Base-by-base conservation (phyloP, 2,329 filamentous ascomycete genomes). In the Claviceps spartinae region DNA sequence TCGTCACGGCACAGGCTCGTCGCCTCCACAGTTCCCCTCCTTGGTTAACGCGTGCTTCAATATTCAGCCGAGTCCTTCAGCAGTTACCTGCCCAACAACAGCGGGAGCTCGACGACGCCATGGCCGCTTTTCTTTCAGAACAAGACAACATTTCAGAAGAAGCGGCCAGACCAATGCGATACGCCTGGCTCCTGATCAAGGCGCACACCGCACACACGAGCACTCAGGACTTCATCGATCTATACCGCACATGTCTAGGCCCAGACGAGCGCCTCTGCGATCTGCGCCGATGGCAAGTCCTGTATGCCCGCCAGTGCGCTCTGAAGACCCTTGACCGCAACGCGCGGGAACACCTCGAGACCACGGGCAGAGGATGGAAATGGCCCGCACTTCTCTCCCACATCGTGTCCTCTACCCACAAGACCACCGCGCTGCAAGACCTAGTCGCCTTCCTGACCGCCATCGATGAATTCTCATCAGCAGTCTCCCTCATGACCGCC, bases 241-340 rank as follows among this genome's bases (percentile, higher is more conserved):
- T 49, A 2, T 57, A 56, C 20, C 49, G 42, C n/a, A 30, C 20
- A 8, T 38, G 49, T 13, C 45, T 55, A 2, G 45, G 44, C 7
- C 50, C 36, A 16, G 49, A 40, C 2, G 22, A 42, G 11, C 40
- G 45, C n/a, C 24, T 58, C 4, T 53, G 53, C 13, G 42, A 49
- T 14, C 7, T 60, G 14, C 58, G 61, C 36, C 54, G 60, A 22
- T 61, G 60, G 60, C 58, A 61, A 26, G 37, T 61, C 20, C 13
- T 57, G 20, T 46, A 49, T 9, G 58, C 54, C 5, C 52, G 60
- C 13, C 41, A 55, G 13, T 37, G 50, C 24, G 56, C 56, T 26
- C 42, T 52, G 1, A 51, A 49, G 9, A 42, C 44, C 5, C 45
- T 61, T 1, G 49, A 51, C 4, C 9, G 47, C 48, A 7, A 20